Evolutionary conservation across 441 rosid species (phyloP).

Genomic region (Jatropha podagrica): DNA sequence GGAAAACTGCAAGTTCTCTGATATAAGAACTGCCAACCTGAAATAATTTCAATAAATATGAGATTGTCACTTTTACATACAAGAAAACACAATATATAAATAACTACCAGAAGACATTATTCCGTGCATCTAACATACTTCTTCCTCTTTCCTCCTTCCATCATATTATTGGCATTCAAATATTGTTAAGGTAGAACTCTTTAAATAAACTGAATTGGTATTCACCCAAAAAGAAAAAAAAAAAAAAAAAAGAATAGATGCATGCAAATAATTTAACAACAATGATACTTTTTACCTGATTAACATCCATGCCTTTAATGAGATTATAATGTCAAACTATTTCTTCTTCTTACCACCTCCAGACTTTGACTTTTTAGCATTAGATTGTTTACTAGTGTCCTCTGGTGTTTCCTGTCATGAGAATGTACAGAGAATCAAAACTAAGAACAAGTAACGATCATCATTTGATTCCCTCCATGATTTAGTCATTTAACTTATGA

Average conservation of each 20-base stretch:
- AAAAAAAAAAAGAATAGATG: not conserved
- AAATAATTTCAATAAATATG: no score
- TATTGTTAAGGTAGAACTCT: not conserved
- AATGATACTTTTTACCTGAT: not conserved
- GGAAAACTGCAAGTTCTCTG: not conserved
- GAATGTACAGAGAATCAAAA: constrained; percentile 7
- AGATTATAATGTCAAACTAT: constrained; percentile 24
- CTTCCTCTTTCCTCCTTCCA: no score
- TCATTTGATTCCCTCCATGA: not conserved
- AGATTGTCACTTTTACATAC: no score
- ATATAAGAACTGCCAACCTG: not conserved
- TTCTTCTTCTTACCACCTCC: constrained; percentile 70
- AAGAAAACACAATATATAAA: no score
- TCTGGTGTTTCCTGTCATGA: constrained; percentile 48
- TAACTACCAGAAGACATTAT: no score
- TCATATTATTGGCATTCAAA: not conserved
- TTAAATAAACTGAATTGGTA: not conserved
- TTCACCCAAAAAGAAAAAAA: not conserved
- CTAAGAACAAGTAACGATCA: not conserved
- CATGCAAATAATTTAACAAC: not conserved
- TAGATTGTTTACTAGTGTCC: constrained; percentile 40
- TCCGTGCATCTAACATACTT: no score
- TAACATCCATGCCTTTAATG: not conserved
- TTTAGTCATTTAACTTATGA: not conserved
- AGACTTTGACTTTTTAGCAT: constrained; percentile 59